These are phyloP conservation scores for Aspergillus novoparasiticus DNA, from an alignment of 2,329 filamentous ascomycete genomes.

Conservation along the genomic window DNA sequence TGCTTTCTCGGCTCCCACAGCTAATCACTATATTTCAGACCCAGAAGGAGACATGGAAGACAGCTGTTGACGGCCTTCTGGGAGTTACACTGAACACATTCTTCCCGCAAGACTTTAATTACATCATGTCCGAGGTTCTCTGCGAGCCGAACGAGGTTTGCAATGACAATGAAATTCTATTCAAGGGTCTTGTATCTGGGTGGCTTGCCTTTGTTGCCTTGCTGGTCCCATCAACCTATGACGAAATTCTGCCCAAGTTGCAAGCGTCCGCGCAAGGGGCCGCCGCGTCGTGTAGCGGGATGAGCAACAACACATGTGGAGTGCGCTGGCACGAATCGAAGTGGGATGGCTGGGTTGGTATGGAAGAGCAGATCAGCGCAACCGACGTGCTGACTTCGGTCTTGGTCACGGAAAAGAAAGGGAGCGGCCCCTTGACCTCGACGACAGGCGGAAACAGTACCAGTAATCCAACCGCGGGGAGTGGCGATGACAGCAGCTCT, in stretches of 20 bases:
- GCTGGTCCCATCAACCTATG: conserved; percentile 62
- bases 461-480: conserved; percentile 41
- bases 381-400: conserved; percentile 65
- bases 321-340: conserved; percentile 60
- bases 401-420: conserved; percentile 50
- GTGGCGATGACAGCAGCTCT: conserved; percentile 1
- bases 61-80: conserved; percentile 59
- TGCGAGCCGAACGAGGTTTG: conserved; percentile 66
- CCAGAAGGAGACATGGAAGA: conserved; percentile 54
- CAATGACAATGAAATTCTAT: conserved; percentile 71
- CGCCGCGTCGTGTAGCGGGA: conserved; percentile 63
- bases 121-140: conserved; percentile 64
- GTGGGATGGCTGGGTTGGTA: conserved; percentile 62
- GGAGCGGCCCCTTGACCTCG: conserved; percentile 45
- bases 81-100: conserved; percentile 51
- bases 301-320: conserved; percentile 63
- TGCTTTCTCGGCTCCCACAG: not conserved
- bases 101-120: conserved; percentile 52
- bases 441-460: conserved; percentile 59
- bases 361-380: conserved; percentile 71
- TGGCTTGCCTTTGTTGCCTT: conserved; percentile 65
- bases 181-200: conserved; percentile 70
- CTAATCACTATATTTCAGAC: conserved; percentile 33
- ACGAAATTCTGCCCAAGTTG: conserved; percentile 61
- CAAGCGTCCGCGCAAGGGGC: conserved; percentile 61